These are phyloP conservation scores for Yarrowia deformans DNA, from an alignment of 805 yeast species.

Conservation along the genomic window DNA sequence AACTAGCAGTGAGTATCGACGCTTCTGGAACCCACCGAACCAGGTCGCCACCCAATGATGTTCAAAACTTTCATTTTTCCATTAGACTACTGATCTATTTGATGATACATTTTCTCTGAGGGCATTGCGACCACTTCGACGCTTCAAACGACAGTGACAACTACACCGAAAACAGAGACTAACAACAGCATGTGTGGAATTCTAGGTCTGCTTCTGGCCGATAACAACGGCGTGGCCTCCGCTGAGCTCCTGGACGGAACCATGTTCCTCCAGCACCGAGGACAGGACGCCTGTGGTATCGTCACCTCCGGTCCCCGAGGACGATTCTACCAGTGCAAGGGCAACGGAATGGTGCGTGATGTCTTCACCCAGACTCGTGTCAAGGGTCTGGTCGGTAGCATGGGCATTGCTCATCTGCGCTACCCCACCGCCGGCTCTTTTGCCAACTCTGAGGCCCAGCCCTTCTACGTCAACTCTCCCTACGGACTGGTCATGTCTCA, in stretches of 20 bases:
- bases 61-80: conserved; percentile 36
- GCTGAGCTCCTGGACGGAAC: conserved; percentile 93
- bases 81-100: conserved; percentile 39
- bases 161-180: neutral
- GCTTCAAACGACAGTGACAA: neutral
- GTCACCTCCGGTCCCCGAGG: conserved; percentile 95
- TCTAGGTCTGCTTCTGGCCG: conserved; percentile 83
- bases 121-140: neutral
- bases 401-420: conserved; percentile 94
- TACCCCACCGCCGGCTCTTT: conserved; percentile 98
- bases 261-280: conserved; percentile 92
- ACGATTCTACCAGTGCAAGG: conserved; percentile 95
- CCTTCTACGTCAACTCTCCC: conserved; percentile 96
- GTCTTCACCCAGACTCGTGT: conserved; percentile 88
- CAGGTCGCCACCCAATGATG: conserved; percentile 36
- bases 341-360: conserved; percentile 98
- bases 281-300: conserved; percentile 99
- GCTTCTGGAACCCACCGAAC: neutral
- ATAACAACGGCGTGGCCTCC: conserved; percentile 75
- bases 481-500: conserved; percentile 91
- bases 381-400: conserved; percentile 81
- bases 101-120: conserved; percentile 36
- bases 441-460: conserved; percentile 97
- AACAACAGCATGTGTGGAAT: conserved; percentile 84
- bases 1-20: conserved; percentile 38